Evolutionary conservation across 2,329 filamentous ascomycete species (phyloP).

Genomic region (Alternaria angustiovoidea): DNA sequence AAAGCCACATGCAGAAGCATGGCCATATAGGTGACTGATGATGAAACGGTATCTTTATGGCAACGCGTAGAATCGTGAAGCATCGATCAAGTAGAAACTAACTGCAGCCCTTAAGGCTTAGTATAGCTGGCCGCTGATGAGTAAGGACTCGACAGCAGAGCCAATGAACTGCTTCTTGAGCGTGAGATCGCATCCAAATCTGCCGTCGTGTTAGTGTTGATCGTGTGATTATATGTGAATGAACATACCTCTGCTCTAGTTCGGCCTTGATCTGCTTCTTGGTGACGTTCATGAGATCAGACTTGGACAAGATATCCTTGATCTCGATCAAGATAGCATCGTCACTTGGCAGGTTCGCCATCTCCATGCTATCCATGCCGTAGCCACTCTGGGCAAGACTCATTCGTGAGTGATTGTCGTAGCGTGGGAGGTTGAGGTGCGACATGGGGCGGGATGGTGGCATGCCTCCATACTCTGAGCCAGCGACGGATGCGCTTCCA

Average conservation of each 20-base stretch:
- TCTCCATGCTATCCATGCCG: conserved; percentile 67
- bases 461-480: conserved; percentile 70
- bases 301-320: conserved; percentile 86
- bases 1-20: conserved; percentile 6
- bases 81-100: conserved; percentile 11
- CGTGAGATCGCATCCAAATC: conserved; percentile 85
- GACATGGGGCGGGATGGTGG: conserved; percentile 64
- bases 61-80: conserved; percentile 29
- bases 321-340: conserved; percentile 94
- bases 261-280: conserved; percentile 98
- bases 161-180: conserved; percentile 87
- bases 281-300: conserved; percentile 96
- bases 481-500: conserved; percentile 56
- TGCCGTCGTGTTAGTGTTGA: conserved; percentile 30
- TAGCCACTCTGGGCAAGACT: conserved; percentile 67
- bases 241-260: conserved; percentile 74
- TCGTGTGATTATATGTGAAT: neutral
- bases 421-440: conserved; percentile 65
- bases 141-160: conserved; percentile 44
- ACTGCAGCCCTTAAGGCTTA: conserved; percentile 1
- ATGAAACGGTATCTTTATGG: conserved; percentile 21
- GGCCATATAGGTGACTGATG: conserved; percentile 2
- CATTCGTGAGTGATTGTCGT: conserved; percentile 52
- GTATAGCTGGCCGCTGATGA: conserved; percentile 35
- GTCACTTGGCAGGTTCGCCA: conserved; percentile 82